A percentile compares a stretch with the other conserved stretches of the same genome.
Evolutionary conservation across 2,329 filamentous ascomycete genomes (phyloP).

Genomic region (Cercospora zeae-maydis): DNA sequence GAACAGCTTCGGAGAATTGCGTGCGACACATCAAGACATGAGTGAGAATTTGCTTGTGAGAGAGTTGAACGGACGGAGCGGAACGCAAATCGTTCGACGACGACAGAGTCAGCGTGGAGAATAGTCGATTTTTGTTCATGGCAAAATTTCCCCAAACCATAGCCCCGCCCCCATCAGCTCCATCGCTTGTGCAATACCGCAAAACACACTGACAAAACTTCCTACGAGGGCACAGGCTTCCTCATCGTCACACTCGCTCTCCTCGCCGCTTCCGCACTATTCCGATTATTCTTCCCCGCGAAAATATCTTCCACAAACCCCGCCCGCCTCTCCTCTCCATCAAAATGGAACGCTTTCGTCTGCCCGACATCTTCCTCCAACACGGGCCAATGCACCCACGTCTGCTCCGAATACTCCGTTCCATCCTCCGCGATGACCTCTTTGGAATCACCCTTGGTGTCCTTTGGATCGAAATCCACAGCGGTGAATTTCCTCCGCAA

Average conservation of each 20-base stretch:
- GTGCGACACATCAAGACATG: too few species aligned
- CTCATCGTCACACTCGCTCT: not conserved
- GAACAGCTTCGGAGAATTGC: too few species aligned
- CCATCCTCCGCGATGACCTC: constrained; percentile 38
- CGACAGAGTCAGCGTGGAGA: too few species aligned
- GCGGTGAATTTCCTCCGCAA: constrained; percentile 37
- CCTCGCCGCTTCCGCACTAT: not conserved
- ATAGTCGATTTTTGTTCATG: too few species aligned
- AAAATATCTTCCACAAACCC: not conserved
- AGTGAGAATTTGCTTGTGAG: too few species aligned
- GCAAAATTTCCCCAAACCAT: too few species aligned
- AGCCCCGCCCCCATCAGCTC: too few species aligned
- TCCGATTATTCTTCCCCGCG: not conserved
- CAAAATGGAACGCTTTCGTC: constrained; percentile 35
- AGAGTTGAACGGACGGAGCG: too few species aligned
- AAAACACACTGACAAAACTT: not conserved
- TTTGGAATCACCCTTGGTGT: constrained; percentile 41
- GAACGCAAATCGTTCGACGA: too few species aligned
- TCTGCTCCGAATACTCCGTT: constrained; percentile 42
- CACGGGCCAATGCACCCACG: constrained; percentile 46
- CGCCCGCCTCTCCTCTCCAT: not conserved
- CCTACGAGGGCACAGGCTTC: not conserved
- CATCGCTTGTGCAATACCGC: too few species aligned
- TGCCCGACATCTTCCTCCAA: constrained; percentile 38
- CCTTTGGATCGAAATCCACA: constrained; percentile 33